These are phyloP conservation scores for Candida dubliniensis DNA, from an alignment of 1,139 yeast species.

Conservation along the genomic window DNA sequence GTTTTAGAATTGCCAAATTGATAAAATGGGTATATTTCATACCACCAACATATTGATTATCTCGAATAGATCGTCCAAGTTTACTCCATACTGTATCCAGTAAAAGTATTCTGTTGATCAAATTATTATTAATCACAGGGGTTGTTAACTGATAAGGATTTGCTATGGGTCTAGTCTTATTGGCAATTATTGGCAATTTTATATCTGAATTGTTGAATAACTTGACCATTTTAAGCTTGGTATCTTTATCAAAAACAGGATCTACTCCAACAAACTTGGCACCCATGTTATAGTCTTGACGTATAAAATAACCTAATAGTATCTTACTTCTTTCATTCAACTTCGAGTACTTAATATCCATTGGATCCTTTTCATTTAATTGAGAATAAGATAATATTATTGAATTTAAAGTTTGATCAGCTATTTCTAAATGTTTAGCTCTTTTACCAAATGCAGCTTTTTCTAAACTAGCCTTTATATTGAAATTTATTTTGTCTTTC, in stretches of 20 bases:
- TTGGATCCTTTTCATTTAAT: neutral
- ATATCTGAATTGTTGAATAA: constrained; percentile 1
- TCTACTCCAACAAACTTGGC: neutral
- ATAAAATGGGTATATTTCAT: constrained; percentile 3
- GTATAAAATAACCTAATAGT: constrained; percentile 1
- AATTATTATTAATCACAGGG: constrained; percentile 7
- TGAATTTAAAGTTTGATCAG: neutral
- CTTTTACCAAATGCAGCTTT: neutral
- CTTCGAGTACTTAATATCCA: neutral
- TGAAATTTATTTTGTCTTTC: neutral
- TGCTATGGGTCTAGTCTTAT: neutral
- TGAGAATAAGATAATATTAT: neutral
- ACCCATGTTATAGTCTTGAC: neutral
- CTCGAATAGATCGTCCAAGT: neutral
- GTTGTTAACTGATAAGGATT: constrained; percentile 4
- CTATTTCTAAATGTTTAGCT: neutral
- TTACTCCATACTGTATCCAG: neutral
- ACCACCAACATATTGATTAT: constrained; percentile 2
- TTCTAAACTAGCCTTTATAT: neutral
- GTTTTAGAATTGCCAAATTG: constrained; percentile 1
- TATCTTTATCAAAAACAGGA: neutral
- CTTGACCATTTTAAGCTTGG: neutral
- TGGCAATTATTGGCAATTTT: constrained; percentile 5
- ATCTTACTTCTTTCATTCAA: neutral
- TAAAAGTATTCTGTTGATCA: constrained; percentile 8